phyloP scores from a whole-genome alignment of 2,329 filamentous ascomycete genomes.

The Scedosporium apiospermum region DNA sequence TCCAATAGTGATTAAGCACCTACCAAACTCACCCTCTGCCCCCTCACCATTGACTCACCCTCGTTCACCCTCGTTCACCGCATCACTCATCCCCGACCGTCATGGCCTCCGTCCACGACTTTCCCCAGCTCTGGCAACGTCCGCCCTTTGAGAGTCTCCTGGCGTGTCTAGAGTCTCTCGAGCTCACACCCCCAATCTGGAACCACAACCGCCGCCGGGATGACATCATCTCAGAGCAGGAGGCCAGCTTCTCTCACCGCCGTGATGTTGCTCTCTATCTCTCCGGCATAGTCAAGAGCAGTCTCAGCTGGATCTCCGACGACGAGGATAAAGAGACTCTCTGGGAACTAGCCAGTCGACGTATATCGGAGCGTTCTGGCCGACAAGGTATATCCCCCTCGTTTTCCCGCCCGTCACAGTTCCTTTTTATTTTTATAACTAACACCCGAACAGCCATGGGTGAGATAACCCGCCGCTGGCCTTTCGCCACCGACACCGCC shows the following conservation, averaged over 20 bases:
- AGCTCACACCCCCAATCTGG: constrained; percentile 61
- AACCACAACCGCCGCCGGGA: constrained; percentile 30
- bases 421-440: background rate
- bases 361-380: constrained; percentile 80
- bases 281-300: constrained; percentile 57
- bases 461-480: constrained; percentile 46
- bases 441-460: constrained; percentile 39
- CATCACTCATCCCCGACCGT: background rate
- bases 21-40: background rate
- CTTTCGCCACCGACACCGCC: constrained; percentile 27
- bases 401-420: background rate
- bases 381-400: constrained; percentile 45
- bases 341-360: constrained; percentile 70
- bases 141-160: constrained; percentile 58
- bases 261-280: constrained; percentile 56
- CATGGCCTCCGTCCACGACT: constrained; percentile 14
- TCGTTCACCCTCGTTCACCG: background rate
- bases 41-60: background rate
- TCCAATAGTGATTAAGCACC: background rate
- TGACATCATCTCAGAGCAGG: constrained; percentile 29
- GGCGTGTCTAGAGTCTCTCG: constrained; percentile 55
- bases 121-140: constrained; percentile 75
- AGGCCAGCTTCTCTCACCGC: constrained; percentile 13
- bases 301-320: constrained; percentile 57
- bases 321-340: constrained; percentile 58